A percentile compares a stretch with the other conserved stretches of the same genome.
Evolutionary conservation across 805 yeast genomes (phyloP).

Genomic region (Pichia exigua): DNA sequence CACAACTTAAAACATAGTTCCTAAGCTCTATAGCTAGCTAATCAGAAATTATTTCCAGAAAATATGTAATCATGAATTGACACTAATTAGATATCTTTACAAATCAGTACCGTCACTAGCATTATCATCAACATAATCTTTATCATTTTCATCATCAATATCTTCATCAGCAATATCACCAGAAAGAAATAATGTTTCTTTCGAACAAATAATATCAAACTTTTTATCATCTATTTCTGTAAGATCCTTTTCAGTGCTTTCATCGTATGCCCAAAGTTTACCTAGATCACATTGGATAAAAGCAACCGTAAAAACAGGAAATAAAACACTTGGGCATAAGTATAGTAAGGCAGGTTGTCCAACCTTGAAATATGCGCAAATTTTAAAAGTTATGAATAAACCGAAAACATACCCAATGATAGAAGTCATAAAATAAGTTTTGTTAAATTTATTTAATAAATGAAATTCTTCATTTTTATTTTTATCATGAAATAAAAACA

Average conservation of each 20-base stretch:
- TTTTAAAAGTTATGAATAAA: constrained; percentile 34
- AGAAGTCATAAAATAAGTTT: constrained; percentile 40
- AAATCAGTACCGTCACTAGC: constrained; percentile 3
- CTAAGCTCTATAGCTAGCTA: too few relatives aligned
- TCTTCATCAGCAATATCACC: constrained; percentile 18
- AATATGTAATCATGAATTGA: too few relatives aligned
- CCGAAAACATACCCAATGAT: constrained; percentile 44
- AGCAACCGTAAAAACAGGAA: constrained; percentile 30
- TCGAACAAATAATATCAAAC: constrained; percentile 16
- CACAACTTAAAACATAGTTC: too few relatives aligned
- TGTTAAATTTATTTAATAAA: constrained; percentile 30
- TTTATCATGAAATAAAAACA: constrained; percentile 31
- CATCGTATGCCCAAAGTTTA: constrained; percentile 34
- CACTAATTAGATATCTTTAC: too few relatives aligned
- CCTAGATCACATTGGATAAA: constrained; percentile 34
- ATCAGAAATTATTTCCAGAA: too few relatives aligned
- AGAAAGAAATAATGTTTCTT: constrained; percentile 19
- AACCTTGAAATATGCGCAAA: constrained; percentile 29
- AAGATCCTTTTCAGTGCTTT: constrained; percentile 12
- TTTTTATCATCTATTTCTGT: constrained; percentile 11
- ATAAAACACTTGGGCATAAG: constrained; percentile 42
- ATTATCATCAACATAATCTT: constrained; percentile 12
- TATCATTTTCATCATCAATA: constrained; percentile 20
- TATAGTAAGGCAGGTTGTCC: constrained; percentile 69
- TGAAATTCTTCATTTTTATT: constrained; percentile 32